Conservation (phyloP, 805 yeast genomes). For the Teunomyces gatunensis region DNA sequence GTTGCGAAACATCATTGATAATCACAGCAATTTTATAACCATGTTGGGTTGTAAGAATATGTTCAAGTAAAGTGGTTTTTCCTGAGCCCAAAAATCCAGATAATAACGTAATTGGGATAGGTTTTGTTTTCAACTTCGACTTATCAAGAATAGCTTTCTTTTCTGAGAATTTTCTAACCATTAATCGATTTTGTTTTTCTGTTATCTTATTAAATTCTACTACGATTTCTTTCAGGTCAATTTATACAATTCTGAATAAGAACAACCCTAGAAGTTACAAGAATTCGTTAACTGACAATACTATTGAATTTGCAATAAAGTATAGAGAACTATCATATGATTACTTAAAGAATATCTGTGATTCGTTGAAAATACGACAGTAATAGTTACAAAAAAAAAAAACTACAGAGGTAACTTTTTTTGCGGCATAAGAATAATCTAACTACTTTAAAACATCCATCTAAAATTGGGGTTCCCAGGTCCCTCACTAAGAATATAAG, state of each 20-base stretch:
- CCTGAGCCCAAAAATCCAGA: slow-evolving; percentile 49
- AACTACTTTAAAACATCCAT: slow-evolving; percentile 40
- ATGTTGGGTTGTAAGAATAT: slow-evolving; percentile 38
- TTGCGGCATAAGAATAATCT: neutral
- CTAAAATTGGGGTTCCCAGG: slow-evolving; percentile 44
- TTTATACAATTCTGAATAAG: neutral
- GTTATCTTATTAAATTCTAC: neutral
- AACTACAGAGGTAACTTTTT: slow-evolving; percentile 1
- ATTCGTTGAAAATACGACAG: neutral
- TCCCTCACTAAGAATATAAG: slow-evolving; percentile 43
- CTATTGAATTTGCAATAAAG: neutral
- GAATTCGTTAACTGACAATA: neutral
- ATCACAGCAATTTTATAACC: slow-evolving; percentile 45
- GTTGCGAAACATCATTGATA: slow-evolving; percentile 43
- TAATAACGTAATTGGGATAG: slow-evolving; percentile 45
- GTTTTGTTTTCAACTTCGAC: slow-evolving; percentile 8
- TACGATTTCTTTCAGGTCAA: neutral
- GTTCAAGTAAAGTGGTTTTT: slow-evolving; percentile 45
- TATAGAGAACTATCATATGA: neutral
- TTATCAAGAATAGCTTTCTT: neutral
- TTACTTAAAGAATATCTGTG: neutral
- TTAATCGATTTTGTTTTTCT: neutral
- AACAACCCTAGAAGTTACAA: slow-evolving; percentile 1
- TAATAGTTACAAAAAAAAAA: neutral
- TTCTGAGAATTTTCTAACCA: neutral